Evolutionary conservation across 1,139 yeast genomes (phyloP).

Genomic region (Candida mesenterica): DNA sequence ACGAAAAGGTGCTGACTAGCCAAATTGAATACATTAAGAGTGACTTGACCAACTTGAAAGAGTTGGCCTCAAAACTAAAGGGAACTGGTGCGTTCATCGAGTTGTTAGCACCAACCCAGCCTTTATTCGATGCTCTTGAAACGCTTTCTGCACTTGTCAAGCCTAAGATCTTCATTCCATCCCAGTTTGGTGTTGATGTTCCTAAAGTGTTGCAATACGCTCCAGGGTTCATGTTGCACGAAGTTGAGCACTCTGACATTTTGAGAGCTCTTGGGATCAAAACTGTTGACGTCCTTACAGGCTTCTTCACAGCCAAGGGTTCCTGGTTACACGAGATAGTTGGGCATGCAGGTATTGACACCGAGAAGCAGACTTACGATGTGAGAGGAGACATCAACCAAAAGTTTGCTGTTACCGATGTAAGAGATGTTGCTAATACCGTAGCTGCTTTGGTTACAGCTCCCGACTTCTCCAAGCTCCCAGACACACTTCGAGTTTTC

Average conservation of each 20-base stretch:
- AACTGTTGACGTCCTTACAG: slow-evolving; percentile 46
- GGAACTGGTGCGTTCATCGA: slow-evolving; percentile 55
- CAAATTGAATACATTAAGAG: slow-evolving; percentile 40
- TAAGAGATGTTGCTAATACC: slow-evolving; percentile 48
- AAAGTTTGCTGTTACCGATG: slow-evolving; percentile 31
- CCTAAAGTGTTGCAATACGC: slow-evolving; percentile 20
- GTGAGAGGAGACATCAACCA: slow-evolving; percentile 43
- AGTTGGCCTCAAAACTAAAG: slow-evolving; percentile 32
- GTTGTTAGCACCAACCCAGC: slow-evolving; percentile 31
- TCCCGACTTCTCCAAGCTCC: slow-evolving; percentile 43
- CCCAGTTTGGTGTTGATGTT: slow-evolving; percentile 58
- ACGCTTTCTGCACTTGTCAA: slow-evolving; percentile 37
- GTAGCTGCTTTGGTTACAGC: slow-evolving; percentile 33
- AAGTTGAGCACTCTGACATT: slow-evolving; percentile 36
- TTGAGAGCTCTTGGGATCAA: slow-evolving; percentile 51
- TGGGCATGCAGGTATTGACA: slow-evolving; percentile 39
- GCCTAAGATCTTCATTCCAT: slow-evolving; percentile 57
- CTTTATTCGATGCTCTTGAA: slow-evolving; percentile 23
- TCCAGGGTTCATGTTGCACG: slow-evolving; percentile 36
- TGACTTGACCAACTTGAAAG: slow-evolving; percentile 23
- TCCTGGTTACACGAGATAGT: slow-evolving; percentile 32
- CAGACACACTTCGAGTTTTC: slow-evolving; percentile 44
- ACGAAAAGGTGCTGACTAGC: slow-evolving; percentile 33
- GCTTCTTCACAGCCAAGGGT: slow-evolving; percentile 45
- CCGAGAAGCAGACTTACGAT: slow-evolving; percentile 32